These are phyloP conservation scores for Monascus purpureus DNA, from an alignment of 495 filamentous ascomycete genomes.

Conservation along the genomic window DNA sequence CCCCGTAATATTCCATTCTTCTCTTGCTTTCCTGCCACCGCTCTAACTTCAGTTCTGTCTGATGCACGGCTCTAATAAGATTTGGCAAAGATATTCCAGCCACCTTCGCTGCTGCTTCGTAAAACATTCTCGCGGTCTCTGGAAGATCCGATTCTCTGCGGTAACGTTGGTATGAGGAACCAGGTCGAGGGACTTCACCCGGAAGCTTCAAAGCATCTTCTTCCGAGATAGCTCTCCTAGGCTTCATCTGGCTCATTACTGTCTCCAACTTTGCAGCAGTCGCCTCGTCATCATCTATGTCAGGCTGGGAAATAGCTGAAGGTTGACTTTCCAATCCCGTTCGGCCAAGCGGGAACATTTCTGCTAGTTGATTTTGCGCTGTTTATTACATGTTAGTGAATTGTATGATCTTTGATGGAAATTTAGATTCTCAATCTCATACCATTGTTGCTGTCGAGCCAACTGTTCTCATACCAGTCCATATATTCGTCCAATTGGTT, in stretches of 20 bases:
- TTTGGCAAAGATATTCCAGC: slow-evolving; percentile 32
- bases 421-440: not conserved
- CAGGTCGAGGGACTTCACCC: slow-evolving; percentile 27
- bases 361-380: slow-evolving; percentile 26
- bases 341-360: slow-evolving; percentile 35
- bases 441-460: slow-evolving; percentile 34
- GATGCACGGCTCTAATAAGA: slow-evolving; percentile 31
- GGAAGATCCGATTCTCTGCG: slow-evolving; percentile 42
- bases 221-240: slow-evolving; percentile 15
- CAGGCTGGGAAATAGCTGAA: slow-evolving; percentile 1
- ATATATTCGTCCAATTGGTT: slow-evolving; percentile 68
- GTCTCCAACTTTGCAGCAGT: slow-evolving; percentile 20
- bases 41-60: slow-evolving; percentile 31
- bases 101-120: slow-evolving; percentile 37
- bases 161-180: slow-evolving; percentile 44
- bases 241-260: slow-evolving; percentile 22
- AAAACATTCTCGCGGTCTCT: slow-evolving; percentile 38
- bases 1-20: slow-evolving; percentile 15
- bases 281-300: slow-evolving; percentile 13
- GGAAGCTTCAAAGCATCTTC: slow-evolving; percentile 11
- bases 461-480: slow-evolving; percentile 76
- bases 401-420: too few species aligned
- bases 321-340: slow-evolving; percentile 5
- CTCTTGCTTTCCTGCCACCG: slow-evolving; percentile 25
- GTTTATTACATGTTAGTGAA: too few species aligned